A percentile compares a stretch with the other conserved stretches of the same genome.
Conservation (phyloP, 352 stramenopile species). For the Globisporangium yorkense region DNA sequence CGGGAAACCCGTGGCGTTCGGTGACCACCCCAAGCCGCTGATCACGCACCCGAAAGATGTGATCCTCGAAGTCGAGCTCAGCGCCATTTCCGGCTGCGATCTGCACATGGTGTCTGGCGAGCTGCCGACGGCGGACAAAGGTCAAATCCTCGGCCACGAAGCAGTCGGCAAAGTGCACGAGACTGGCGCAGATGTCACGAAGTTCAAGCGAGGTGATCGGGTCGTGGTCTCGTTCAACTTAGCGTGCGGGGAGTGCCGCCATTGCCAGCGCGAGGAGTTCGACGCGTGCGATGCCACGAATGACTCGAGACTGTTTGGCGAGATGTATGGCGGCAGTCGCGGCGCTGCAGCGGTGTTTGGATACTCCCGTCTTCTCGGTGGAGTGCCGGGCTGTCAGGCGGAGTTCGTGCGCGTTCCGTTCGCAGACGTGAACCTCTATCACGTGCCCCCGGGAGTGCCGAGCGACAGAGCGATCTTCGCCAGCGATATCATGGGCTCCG, state of each 20-base stretch:
- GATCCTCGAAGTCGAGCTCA: conserved; percentile 23
- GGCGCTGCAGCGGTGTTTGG: conserved; percentile 32
- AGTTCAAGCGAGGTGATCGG: conserved; percentile 27
- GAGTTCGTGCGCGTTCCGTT: conserved; percentile 50
- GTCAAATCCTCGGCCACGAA: conserved; percentile 41
- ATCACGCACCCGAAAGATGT: conserved; percentile 28
- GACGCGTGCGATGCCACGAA: conserved; percentile 36
- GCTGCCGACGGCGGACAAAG: conserved; percentile 28
- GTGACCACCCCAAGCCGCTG: conserved; percentile 19
- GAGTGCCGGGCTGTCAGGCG: conserved; percentile 40
- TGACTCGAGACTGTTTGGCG: conserved; percentile 28
- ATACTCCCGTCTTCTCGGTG: conserved; percentile 24
- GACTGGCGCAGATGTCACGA: conserved; percentile 23
- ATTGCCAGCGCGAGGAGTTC: conserved; percentile 30
- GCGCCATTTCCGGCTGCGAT: conserved; percentile 34
- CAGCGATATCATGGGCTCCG: conserved; percentile 30
- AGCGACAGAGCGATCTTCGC: conserved; percentile 38
- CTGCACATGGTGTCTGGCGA: conserved; percentile 30
- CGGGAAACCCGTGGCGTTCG: conserved; percentile 21
- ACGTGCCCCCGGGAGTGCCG: conserved; percentile 19
- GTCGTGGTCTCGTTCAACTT: conserved; percentile 38
- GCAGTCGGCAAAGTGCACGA: conserved; percentile 28
- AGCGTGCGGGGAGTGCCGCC: conserved; percentile 32
- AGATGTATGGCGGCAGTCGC: conserved; percentile 29
- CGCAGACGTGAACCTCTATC: conserved; percentile 32